Evolutionary conservation across 2,329 filamentous ascomycete species (phyloP), one percentile per base, ranked within the genome.

Genomic region (Thermoascus crustaceus): DNA sequence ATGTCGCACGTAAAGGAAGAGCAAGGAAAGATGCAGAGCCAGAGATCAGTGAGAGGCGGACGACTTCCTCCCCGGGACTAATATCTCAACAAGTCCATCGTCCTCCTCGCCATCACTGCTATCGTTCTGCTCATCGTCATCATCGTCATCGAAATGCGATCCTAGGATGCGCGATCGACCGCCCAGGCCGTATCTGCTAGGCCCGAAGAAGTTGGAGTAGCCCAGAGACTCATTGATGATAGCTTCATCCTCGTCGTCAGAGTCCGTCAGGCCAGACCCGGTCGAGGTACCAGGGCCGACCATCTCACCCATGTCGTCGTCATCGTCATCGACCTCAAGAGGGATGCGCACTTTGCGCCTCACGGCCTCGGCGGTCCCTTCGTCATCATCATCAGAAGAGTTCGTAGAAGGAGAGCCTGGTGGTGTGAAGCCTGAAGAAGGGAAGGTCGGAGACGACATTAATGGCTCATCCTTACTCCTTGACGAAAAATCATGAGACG

Each of bases 161-260:
- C 46, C 48, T 7, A 50, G 44, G 25, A 48, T 41, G 31, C 49
- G 53, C 30, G 54, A 48, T 40, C 47, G 48, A 29, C 45, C 60
- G 63, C 33, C 70, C 63, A 52, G 79, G 26, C 51, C 50, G 37
- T 61, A 62, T 33, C 57, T 48, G 8, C 40, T 50, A 7, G 53
- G 43, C 2, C 48, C 76, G 7, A 77, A 73, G 63, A 82, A 76
- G 44, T 76, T 77, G 46, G 82, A 82, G 39, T 82, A 80, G 9
- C 78, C 79, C 60, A 82, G 75, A 48, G 80, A 78, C 43, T 82
- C 76, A 25, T 78, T 75, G 18, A 76, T 62, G 23, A 64, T 58
- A 16, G 60, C 72, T 4, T 76, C 72, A 8, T 74, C 69, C 22
- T 68, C 66, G 9, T 71, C 73, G 21, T 69, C 68, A 18, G 68